Percentiles rank a stretch among this genome's conserved stretches.
These are phyloP conservation scores for Ananas comosus DNA, from an alignment of 176 grass and related monocot genomes.

Conservation along the genomic window DNA sequence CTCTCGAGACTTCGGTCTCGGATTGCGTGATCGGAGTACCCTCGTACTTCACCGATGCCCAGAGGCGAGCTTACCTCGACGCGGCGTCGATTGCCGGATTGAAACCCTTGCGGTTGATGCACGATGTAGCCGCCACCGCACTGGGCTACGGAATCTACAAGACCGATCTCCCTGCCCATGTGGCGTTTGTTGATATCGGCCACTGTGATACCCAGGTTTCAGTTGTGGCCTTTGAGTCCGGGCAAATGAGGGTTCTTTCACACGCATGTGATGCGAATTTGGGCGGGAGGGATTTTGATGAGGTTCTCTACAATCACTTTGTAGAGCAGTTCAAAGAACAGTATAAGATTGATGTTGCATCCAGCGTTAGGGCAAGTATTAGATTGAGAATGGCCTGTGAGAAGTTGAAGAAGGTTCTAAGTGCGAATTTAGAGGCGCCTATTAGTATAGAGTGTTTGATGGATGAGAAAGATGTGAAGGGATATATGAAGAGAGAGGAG, in stretches of 20 bases:
- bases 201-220: slow-evolving; percentile 85
- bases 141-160: slow-evolving; percentile 94
- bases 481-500: slow-evolving; percentile 70
- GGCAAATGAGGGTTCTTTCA: slow-evolving; percentile 58
- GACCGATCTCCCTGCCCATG: slow-evolving; percentile 45
- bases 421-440: slow-evolving; percentile 60
- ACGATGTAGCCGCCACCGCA: slow-evolving; percentile 75
- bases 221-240: slow-evolving; percentile 42
- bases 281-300: slow-evolving; percentile 84
- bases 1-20: slow-evolving; percentile 39
- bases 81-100: slow-evolving; percentile 77
- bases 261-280: slow-evolving; percentile 78
- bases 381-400: slow-evolving; percentile 67
- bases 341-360: slow-evolving; percentile 49
- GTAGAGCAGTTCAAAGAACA: slow-evolving; percentile 43
- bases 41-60: slow-evolving; percentile 74
- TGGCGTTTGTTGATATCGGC: slow-evolving; percentile 74
- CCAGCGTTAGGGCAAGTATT: slow-evolving; percentile 64
- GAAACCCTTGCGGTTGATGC: slow-evolving; percentile 69
- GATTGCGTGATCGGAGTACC: slow-evolving; percentile 90
- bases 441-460: slow-evolving; percentile 87
- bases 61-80: slow-evolving; percentile 67
- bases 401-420: slow-evolving; percentile 89
- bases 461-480: slow-evolving; percentile 97
- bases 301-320: slow-evolving; percentile 76